Percentiles rank a stretch among this genome's conserved stretches.
These are phyloP conservation scores for Camelina hispida DNA, from an alignment of 345 rosid genomes.

Conservation along the genomic window DNA sequence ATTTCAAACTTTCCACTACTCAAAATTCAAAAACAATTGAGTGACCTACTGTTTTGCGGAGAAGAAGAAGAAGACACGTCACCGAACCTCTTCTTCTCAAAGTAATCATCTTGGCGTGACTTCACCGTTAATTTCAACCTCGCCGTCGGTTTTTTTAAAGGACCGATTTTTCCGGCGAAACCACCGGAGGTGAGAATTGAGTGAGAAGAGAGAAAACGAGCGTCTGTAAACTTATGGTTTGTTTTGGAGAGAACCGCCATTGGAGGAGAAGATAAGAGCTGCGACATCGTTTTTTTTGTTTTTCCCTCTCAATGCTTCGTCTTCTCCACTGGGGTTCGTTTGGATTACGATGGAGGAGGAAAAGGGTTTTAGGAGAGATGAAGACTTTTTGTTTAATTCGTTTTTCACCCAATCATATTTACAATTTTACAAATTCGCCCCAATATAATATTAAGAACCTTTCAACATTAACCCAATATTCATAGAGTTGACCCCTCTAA, in stretches of 20 bases:
- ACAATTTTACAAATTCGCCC: neutral
- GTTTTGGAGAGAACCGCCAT: constrained; percentile 39
- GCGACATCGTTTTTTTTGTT: constrained; percentile 31
- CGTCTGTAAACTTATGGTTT: constrained; percentile 23
- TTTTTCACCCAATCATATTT: neutral
- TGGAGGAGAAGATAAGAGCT: constrained; percentile 47
- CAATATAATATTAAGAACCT: constrained; percentile 5
- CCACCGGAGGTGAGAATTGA: constrained; percentile 24
- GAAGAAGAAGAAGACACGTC: constrained; percentile 41
- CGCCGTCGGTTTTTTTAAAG: constrained; percentile 37
- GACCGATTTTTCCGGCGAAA: constrained; percentile 31
- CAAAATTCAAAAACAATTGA: neutral
- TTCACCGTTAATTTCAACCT: constrained; percentile 50
- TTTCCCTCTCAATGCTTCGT: neutral
- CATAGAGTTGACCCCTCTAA: neutral
- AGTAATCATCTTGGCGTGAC: constrained; percentile 69
- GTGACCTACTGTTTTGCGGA: constrained; percentile 38
- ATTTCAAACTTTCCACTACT: neutral
- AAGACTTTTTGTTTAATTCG: constrained; percentile 10
- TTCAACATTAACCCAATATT: neutral
- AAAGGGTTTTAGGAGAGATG: constrained; percentile 13
- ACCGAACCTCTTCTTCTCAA: constrained; percentile 47
- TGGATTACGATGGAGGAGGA: constrained; percentile 25
- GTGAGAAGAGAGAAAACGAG: constrained; percentile 21
- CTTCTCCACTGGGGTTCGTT: constrained; percentile 9